Percentiles rank a stretch among this genome's conserved stretches.
Conservation (phyloP, 805 yeast genomes). For the Clavispora phyllophila region DNA sequence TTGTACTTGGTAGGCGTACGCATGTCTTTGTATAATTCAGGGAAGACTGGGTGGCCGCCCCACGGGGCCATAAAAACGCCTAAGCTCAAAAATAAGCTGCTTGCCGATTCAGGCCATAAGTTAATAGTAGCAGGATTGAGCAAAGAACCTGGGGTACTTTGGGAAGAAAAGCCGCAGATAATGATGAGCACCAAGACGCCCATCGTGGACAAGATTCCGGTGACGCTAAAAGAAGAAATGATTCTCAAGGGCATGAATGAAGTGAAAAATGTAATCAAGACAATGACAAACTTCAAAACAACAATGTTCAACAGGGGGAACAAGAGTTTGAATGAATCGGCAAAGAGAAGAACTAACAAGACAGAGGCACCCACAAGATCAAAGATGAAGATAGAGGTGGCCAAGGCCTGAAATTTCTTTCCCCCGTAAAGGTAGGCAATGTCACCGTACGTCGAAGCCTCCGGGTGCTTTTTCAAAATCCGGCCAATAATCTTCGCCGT, state of each 20-base stretch:
- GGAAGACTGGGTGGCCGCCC: constrained; percentile 83
- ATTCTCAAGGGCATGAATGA: constrained; percentile 54
- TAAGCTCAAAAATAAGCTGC: constrained; percentile 44
- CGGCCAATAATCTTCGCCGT: constrained; percentile 57
- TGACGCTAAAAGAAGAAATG: constrained; percentile 48
- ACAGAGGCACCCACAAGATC: constrained; percentile 61
- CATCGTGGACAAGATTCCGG: constrained; percentile 54
- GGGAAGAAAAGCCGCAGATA: constrained; percentile 40
- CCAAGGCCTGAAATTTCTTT: constrained; percentile 32
- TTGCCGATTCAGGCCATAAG: constrained; percentile 27
- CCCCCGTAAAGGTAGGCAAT: constrained; percentile 86
- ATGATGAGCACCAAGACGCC: constrained; percentile 43
- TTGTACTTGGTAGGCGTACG: constrained; percentile 59
- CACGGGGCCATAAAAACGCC: constrained; percentile 74
- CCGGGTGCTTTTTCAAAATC: constrained; percentile 75
- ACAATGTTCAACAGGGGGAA: constrained; percentile 5
- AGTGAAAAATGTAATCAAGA: constrained; percentile 36
- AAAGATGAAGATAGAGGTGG: constrained; percentile 46
- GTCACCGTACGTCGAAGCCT: constrained; percentile 84
- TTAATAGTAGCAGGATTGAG: constrained; percentile 40
- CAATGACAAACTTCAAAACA: constrained; percentile 33
- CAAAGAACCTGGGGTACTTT: constrained; percentile 50
- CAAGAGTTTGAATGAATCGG: constrained; percentile 49
- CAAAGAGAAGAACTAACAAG: constrained; percentile 53
- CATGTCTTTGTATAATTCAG: constrained; percentile 72